These are phyloP conservation scores for Marvania coccoides DNA, from an alignment of 139 green algal genomes.

Conservation along the genomic window DNA sequence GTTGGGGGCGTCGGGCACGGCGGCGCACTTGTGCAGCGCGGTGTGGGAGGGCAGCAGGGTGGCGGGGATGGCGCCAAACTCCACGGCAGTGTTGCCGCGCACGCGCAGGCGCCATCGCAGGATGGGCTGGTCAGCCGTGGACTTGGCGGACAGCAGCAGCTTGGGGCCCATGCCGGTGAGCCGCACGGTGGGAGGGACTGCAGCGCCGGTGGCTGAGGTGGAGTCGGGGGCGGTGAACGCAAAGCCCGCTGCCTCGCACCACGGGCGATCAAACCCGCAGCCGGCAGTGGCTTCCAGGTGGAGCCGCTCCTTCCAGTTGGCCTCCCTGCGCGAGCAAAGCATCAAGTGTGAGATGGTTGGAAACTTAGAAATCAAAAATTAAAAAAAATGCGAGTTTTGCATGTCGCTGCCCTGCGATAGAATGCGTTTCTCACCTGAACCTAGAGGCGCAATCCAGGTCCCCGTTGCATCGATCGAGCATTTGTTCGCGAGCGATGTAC, in stretches of 20 bases:
- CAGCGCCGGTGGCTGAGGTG: not conserved
- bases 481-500: not conserved
- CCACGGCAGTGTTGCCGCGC: slow-evolving; percentile 57
- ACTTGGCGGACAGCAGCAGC: slow-evolving; percentile 53
- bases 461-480: not conserved
- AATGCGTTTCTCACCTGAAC: slow-evolving; percentile 18
- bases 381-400: not conserved
- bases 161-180: slow-evolving; percentile 61
- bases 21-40: slow-evolving; percentile 38
- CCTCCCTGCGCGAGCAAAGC: slow-evolving; percentile 4
- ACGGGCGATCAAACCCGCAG: slow-evolving; percentile 28
- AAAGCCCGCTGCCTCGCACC: slow-evolving; percentile 22
- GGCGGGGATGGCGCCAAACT: slow-evolving; percentile 55
- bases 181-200: slow-evolving; percentile 20
- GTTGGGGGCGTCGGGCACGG: not conserved
- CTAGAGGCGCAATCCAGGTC: not conserved
- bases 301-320: slow-evolving; percentile 38
- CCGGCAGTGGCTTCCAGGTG: slow-evolving; percentile 32
- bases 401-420: too few relatives aligned
- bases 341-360: not conserved
- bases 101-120: slow-evolving; percentile 53
- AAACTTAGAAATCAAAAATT: not conserved
- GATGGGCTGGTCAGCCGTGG: slow-evolving; percentile 37
- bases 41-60: slow-evolving; percentile 9
- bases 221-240: not conserved